Evolutionary conservation across 2,329 filamentous ascomycete genomes (phyloP).

Genomic region (Malbranchea cinnamomea): DNA sequence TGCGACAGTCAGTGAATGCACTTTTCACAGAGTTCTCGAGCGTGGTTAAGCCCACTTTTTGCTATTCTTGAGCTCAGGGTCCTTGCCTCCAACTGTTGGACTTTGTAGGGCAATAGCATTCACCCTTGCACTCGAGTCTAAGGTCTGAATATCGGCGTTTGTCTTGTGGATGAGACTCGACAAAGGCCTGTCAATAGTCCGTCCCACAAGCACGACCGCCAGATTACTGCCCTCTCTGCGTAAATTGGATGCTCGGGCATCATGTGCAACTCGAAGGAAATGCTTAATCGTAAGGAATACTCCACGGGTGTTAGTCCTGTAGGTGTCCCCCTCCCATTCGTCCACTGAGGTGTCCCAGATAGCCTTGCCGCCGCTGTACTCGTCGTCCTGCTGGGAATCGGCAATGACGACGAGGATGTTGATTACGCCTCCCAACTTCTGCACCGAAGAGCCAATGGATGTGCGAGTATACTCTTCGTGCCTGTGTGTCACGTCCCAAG

Average conservation of each 20-base stretch:
- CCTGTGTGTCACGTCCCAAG: constrained; percentile 34
- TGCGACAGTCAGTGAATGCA: constrained; percentile 35
- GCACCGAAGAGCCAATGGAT: constrained; percentile 27
- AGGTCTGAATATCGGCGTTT: constrained; percentile 39
- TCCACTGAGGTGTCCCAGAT: constrained; percentile 39
- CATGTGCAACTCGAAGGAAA: constrained; percentile 32
- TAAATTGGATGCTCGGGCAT: constrained; percentile 22
- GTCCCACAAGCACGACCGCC: constrained; percentile 38
- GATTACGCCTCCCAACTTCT: constrained; percentile 35
- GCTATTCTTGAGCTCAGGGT: too few relatives aligned
- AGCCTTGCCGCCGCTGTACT: constrained; percentile 29
- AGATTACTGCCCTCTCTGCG: constrained; percentile 33
- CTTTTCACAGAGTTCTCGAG: constrained; percentile 12
- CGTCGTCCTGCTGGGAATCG: constrained; percentile 36
- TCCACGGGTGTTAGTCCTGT: constrained; percentile 35
- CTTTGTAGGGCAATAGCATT: constrained; percentile 37
- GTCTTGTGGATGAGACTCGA: constrained; percentile 38
- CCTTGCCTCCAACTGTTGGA: too few relatives aligned
- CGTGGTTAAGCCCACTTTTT: background rate
- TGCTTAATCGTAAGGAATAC: constrained; percentile 43
- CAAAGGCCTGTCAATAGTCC: constrained; percentile 31
- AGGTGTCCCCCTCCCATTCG: constrained; percentile 39
- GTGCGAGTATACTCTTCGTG: constrained; percentile 31
- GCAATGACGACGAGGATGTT: constrained; percentile 41
- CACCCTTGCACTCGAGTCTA: constrained; percentile 37